Conservation (phyloP, 768 basidiomycete genomes). For the Pulveroboletus frians region DNA sequence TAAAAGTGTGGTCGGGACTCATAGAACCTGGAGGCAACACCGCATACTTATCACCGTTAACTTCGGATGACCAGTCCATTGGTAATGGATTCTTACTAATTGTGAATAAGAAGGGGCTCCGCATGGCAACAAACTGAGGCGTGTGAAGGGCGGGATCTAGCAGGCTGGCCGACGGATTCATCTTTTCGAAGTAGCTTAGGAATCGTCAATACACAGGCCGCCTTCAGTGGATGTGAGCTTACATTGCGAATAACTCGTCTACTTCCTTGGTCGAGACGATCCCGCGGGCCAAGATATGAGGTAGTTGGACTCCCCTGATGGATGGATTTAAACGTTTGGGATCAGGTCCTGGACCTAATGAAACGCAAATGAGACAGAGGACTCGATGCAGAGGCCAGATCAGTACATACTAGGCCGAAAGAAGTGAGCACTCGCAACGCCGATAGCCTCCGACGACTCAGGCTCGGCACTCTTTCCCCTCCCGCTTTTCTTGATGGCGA, state of each 20-base stretch:
- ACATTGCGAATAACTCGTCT: constrained; percentile 72
- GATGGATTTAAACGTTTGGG: constrained; percentile 37
- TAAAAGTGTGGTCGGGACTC: constrained; percentile 66
- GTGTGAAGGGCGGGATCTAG: constrained; percentile 83
- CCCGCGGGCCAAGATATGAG: constrained; percentile 60
- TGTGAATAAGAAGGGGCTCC: constrained; percentile 90
- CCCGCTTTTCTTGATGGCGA: constrained; percentile 45
- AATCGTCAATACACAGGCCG: constrained; percentile 1
- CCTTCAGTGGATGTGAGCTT: constrained; percentile 13
- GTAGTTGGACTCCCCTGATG: constrained; percentile 44
- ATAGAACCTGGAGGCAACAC: constrained; percentile 81
- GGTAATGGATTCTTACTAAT: constrained; percentile 56
- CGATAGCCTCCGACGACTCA: constrained; percentile 47
- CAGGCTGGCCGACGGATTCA: constrained; percentile 74
- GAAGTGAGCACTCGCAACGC: constrained; percentile 64
- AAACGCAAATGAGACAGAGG: not conserved
- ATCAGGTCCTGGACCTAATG: constrained; percentile 39
- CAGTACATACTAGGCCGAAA: constrained; percentile 54
- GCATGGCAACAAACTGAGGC: constrained; percentile 69
- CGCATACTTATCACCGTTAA: constrained; percentile 59
- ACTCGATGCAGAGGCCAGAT: not conserved
- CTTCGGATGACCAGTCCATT: not conserved
- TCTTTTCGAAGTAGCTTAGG: constrained; percentile 65
- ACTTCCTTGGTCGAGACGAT: constrained; percentile 62
- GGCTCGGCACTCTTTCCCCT: constrained; percentile 40